These are phyloP conservation scores for Chalaropsis ovoidea DNA, from an alignment of 2,329 filamentous ascomycete genomes.

Conservation along the genomic window DNA sequence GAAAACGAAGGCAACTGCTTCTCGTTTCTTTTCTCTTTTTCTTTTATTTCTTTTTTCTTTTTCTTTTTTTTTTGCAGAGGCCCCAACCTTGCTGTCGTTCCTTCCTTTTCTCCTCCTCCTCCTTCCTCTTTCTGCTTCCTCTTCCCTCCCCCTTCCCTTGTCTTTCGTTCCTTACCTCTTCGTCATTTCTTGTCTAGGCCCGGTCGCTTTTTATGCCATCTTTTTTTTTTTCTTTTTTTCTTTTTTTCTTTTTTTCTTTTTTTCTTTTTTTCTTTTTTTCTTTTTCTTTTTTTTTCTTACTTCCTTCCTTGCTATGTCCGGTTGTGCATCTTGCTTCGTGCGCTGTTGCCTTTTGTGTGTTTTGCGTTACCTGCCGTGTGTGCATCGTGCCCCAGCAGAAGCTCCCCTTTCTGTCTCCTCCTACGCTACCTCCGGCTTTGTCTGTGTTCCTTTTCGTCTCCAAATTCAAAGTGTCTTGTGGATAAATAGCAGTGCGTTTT, in stretches of 20 bases:
- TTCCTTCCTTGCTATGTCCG: too few species aligned
- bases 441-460: not conserved
- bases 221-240: not conserved
- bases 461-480: not conserved
- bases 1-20: slow-evolving; percentile 14
- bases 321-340: not conserved
- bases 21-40: slow-evolving; percentile 1
- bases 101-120: slow-evolving; percentile 1
- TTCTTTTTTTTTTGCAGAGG: not conserved
- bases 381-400: not conserved
- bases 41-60: not conserved
- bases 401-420: not conserved
- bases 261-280: not conserved
- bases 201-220: not conserved
- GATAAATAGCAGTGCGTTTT: not conserved
- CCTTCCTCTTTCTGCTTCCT: not conserved
- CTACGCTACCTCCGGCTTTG: not conserved
- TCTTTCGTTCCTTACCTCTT: slow-evolving; percentile 8
- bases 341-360: not conserved
- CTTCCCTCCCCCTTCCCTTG: not conserved
- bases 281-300: not conserved
- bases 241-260: not conserved
- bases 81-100: slow-evolving; percentile 7
- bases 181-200: not conserved
- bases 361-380: not conserved